Base-by-base conservation (phyloP, 768 basidiomycete genomes). In the Pleurotus pulmonarius region DNA sequence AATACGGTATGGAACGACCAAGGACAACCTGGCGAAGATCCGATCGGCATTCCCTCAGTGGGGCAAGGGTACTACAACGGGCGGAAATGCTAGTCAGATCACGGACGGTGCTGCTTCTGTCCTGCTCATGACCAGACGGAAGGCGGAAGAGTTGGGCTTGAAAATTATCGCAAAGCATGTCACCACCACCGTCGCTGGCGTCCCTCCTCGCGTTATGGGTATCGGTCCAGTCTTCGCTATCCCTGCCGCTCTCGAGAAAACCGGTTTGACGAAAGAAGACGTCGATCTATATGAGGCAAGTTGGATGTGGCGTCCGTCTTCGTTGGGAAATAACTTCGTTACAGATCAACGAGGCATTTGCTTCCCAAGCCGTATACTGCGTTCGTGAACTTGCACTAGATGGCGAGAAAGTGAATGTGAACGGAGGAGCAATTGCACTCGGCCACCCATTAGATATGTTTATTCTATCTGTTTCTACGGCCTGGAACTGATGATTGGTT, bases 311-410 rank as follows among this genome's bases (percentile, higher is more conserved):
- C 18, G 13, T 40, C 41, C 12, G 52, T 46, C n/a, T 38, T n/a
- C 4, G 57, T 39, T 15, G 55, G 45, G 24, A 39, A 12, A 20
- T 8, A 49, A 22, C 43, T 12, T 15, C 20, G 26, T 41, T 11
- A 22, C 49, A 93, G 89, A 88, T 96, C 69, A 96, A 96, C 65
- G 93, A 95, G 65, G 93, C 92, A 0, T 94, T 95, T 63, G 91
- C 92, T 8, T 91, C 89, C 0, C 89, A 90, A 72, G 89, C 81
- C 57, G 81, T 88, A 0, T 92, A 95, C 66, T 82, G 81, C 49
- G 70, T 91, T 37, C 85, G 85, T 60, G 67, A 80, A 56, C 82
- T 94, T 15, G 78, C 76, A 11, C 74, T 95, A 22, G 44, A 53
- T 26, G 16, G 22, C 2, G 58, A 56, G 13, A 59, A 56, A 46